Base-by-base conservation (phyloP, 2,329 filamentous ascomycete species). In the Juglanconis sp. region DNA sequence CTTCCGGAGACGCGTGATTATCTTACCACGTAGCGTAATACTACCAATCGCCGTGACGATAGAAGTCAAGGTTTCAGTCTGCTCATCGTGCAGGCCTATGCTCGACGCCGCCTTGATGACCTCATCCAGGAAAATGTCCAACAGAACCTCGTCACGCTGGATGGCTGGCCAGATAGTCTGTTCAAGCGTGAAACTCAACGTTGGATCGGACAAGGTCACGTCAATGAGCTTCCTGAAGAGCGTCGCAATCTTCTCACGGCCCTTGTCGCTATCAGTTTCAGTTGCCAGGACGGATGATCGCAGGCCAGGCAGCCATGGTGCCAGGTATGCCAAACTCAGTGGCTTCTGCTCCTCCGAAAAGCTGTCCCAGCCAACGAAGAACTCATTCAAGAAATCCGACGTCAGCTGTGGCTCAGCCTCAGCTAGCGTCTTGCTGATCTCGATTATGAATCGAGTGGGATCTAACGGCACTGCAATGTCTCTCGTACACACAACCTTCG, bases 351-450 rank as follows among this genome's bases (percentile, higher is more conserved):
- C 83, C 38, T 87, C 83, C 1, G 84, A 81, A 66, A 89, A 87
- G 67, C 86, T 88, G 65, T 88, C 86, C 87, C 87, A 90, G 17
- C 87, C 85, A 31, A 88, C 85, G 61, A 90, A 89, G 68, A 90
- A 90, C 67, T 89, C 87, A n/a, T 87, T 88, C 44, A 90, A 68
- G 66, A 90, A 90, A 67, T 90, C 87, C 7, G 81, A 82, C 0
- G 87, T 89, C 7, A 90, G 77, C 65, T 88, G 86, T 30, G 87
- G 85, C 67, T 90, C 87, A 24, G 85, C 81, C 35, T 76, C 72
- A 8, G 87, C 86, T 15, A 90, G 75, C 63, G 85, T 81, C 66
- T 81, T 82, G 74, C 87, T 89, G 51, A 89, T 86, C 51, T 82
- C 81, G 66, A 89, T 76, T 47, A 90, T 85, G 68, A 89, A 88